Base-by-base conservation (phyloP, 2,329 filamentous ascomycete species). In the Dactylellina cionopaga region DNA sequence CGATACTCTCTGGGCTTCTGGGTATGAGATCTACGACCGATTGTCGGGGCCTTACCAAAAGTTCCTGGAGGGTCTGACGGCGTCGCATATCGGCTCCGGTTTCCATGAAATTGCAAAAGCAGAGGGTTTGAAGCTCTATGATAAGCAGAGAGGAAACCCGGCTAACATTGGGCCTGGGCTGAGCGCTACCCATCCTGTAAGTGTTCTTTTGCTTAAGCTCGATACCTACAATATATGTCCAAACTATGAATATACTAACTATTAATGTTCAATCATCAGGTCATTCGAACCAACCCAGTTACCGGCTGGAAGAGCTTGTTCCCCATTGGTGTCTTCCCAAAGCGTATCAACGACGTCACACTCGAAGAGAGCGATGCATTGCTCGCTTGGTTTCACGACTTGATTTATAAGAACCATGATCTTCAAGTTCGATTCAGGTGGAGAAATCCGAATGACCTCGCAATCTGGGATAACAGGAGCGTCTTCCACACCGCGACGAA, bases 391-490 rank as follows among this genome's bases (percentile, higher is more conserved):
- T 80, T 87, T 72, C 78, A 83, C 74, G 81, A 82, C 68, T 76
- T 86, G 9, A 80, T 85, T 9, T 81, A 82, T 4, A 80, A 85
- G 76, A 87, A 87, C 76, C 85, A 87, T 71, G 86, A 88, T 75
- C 80, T 83, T 0, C 85, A 87, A 76, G 84, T 87, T 6, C 81
- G 85, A 2, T 86, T 66, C 31, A 68, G 47, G 15, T 68, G 69
- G 60, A 54, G 54, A 15, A 66, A 68, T 35, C 62, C 69, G 1
- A 74, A 74, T 29, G 84, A 86, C 75, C 77, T 84, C 3, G 85
- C 87, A 1, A 88, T 90, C 74, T 90, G 88, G 88, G 88, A 90
- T 77, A 90, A 90, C 71, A 80, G 86, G 5, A 84, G 83, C 58
- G 83, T 81, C 0, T 87, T 85, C 78, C 86, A 88, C 75, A 84